Base-by-base conservation (phyloP, 2,329 filamentous ascomycete species). In the Xylaria multiplex region DNA sequence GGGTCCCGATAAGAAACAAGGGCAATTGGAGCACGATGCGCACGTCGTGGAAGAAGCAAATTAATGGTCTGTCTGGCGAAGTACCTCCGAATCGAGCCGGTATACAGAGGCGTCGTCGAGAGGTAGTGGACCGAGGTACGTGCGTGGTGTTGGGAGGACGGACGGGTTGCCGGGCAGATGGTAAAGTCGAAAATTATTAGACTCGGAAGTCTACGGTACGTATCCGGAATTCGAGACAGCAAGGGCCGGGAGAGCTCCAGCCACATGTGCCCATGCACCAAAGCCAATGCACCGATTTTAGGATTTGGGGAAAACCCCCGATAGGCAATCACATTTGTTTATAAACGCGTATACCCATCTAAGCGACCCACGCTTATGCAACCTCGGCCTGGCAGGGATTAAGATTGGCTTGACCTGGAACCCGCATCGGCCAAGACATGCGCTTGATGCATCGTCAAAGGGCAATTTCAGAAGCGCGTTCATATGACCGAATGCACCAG, bases 61-160 rank as follows among this genome's bases (percentile, higher is more conserved):
- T 82, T 81, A 80, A 77, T 30, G 45, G 40, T 45, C 48, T 62
- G 35, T 35, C 58, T 22, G 32, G 43, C 24, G 54, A 48, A 43
- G 50, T 8, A 43, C 80, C 77, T 78, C 78, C 74, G 79, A 77
- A 72, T 71, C 72, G 75, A 58, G 53, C 57, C 62, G 54, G 45
- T 59, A 43, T 24, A 35, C 30, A 46, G 42, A 50, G 59, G 62
- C 62, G 54, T 37, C 56, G 55, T 37, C 43, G 55, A 46, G 45
- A 45, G 9, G 52, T 53, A 37, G 75, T 68, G 42, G 69, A 60
- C 55, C 53, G 62, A 54, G 56, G 59, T 74, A 75, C 78, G 78
- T 69, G 70, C 68, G 67, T 60, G 63, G 55, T 63, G 64, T 55
- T 65, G 55, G 59, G 56, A 63, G 58, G 59, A 65, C 71, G 65